Evolutionary conservation across 495 filamentous ascomycete species (phyloP), one percentile per base, ranked within the genome.

Genomic region (Usnea hakonensis): DNA sequence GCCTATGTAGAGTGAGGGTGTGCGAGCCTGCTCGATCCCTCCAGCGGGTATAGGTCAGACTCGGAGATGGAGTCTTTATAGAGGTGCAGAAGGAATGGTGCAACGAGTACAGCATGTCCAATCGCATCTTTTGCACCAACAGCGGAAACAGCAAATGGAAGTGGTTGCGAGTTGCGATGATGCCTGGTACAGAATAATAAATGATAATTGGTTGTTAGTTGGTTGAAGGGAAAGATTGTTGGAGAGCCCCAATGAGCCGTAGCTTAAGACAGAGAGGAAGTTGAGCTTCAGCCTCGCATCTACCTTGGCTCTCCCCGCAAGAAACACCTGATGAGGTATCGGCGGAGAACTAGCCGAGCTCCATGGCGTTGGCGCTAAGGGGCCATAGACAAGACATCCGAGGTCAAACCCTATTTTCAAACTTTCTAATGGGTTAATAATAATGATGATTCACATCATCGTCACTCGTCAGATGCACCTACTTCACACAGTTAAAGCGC

Each of bases 11-110:
- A 0, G 23, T 50, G 46, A 50, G 8, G 46, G 46, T 50, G 46
- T 50, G 46, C 11, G 26, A 50, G 2, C 23, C 11, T 30, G 46
- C 26, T 50, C 4, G 14, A 50, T 50, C 46, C 46, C 23, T 50
- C 26, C 46, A 50, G 17, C 46, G 26, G 23, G 46, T 50, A 32
- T 50, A 50, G 3, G 23, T 30, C 46, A n/a, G n/a, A n/a, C n/a
- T n/a, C n/a, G 46, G 46, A 50, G 5, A 50, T 32, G 46, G 17
- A 19, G 56, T 3, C 56, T 58, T 44, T 58, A 58, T 58, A 30
- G 13, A 43, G 23, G 3, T 41, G 38, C 56, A 58, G 32, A 14
- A 32, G 21, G 13, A 50, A 16, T 0, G 46, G 4, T 13, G 4
- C 19, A 26, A 17, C 5, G 13, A 23, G 30, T 11, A 1, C 32